Percentiles rank a stretch among this genome's conserved stretches.
Conservation (phyloP, 441 rosid species). For the Populus hybrid region DNA sequence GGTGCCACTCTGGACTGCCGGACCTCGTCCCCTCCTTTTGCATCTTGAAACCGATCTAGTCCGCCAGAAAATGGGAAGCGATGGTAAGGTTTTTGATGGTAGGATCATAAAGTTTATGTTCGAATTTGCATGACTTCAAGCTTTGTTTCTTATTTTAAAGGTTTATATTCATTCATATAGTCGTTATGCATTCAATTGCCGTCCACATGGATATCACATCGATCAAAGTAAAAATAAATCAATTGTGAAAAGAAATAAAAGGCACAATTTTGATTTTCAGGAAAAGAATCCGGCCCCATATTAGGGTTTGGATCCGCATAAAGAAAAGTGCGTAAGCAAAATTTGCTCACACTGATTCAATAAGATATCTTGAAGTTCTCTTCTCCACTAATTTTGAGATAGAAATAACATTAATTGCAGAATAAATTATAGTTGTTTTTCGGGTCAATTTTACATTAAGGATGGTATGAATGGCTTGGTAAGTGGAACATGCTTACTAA, state of each 20-base stretch:
- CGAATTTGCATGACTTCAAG: neutral
- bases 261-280: neutral
- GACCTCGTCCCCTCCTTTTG: constrained; percentile 36
- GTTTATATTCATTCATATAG: neutral
- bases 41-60: constrained; percentile 36
- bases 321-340: too few species aligned
- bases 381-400: neutral
- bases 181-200: neutral
- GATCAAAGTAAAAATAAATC: neutral
- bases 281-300: neutral
- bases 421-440: neutral
- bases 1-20: constrained; percentile 46
- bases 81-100: constrained; percentile 16
- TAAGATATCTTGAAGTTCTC: neutral
- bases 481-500: neutral
- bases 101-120: neutral
- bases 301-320: neutral
- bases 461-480: neutral
- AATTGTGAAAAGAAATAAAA: neutral
- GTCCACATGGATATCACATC: neutral
- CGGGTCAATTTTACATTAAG: neutral
- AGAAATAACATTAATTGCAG: neutral
- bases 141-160: neutral
- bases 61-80: constrained; percentile 20
- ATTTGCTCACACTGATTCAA: neutral